Base-by-base conservation (phyloP, 192 early-diverging fungal species). In the Mortierella antarctica region DNA sequence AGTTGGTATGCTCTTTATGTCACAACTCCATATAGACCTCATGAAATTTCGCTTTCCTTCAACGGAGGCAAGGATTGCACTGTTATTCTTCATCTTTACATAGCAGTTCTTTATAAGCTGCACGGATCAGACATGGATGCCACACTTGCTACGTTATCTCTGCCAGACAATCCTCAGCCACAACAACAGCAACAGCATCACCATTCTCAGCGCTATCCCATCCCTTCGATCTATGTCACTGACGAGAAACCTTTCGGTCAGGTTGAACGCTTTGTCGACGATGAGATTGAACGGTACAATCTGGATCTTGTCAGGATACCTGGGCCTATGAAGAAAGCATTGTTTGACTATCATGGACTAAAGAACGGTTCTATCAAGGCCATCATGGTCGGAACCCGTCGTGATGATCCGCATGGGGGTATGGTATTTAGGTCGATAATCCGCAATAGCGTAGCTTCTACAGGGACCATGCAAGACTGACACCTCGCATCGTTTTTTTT, bases 31-130 rank as follows among this genome's bases (percentile, higher is more conserved):
- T 31, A 8, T 86, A 96, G 94, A 49, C 73, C 84, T 18, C 80
- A 88, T 0, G 83, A 85, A 7, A 57, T 97, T 12, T 89, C 92
- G 7, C 83, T 99, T 50, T 93, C 92, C 58, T 99, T 98, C 70
- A 99, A 99, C 74, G 97, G 97, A 10, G 97, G 97, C 17, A 99
- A 99, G 82, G 97, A 99, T 78, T 98, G 97, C 83, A 97, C 96
- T 2, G 94, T 96, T 12, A 83, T 99, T 51, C 85, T 99, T 51
- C 93, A 96, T 73, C 73, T 97, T 40, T 88, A 93, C 31, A 83
- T 88, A 7, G 92, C 92, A 17, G 95, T 92, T 2, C 80, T 93
- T 41, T 75, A 85, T 73, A 83, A 82, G 55, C 11, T 80, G 4
- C 65, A 71, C 50, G 77, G 77, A 55, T 18, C 58, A 12, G 18